phyloP scores from a whole-genome alignment of 352 stramenopile genomes.

The Peronospora tabacina region DNA sequence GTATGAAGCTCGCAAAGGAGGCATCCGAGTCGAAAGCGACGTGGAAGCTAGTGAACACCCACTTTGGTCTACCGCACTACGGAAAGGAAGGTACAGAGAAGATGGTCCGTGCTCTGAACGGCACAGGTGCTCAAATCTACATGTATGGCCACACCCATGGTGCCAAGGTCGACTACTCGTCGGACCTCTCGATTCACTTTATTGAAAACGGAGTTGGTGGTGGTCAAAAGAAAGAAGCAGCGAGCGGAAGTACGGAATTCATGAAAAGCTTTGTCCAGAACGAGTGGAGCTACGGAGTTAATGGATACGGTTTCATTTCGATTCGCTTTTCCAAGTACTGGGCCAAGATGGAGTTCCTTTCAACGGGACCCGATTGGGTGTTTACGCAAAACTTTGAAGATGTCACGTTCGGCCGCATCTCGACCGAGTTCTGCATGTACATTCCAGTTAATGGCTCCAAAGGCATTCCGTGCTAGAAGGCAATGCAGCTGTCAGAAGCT shows the following conservation, averaged over 20 bases:
- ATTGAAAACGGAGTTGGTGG: constrained; percentile 63
- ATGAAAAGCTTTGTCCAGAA: constrained; percentile 35
- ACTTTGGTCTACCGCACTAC: constrained; percentile 21
- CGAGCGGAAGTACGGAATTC: constrained; percentile 40
- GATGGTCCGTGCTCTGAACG: constrained; percentile 8
- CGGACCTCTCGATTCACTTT: constrained; percentile 42
- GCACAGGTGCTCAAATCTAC: constrained; percentile 35
- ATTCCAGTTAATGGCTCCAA: constrained; percentile 5
- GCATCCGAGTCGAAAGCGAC: constrained; percentile 14
- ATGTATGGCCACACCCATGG: constrained; percentile 25
- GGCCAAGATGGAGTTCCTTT: constrained; percentile 34
- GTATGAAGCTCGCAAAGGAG: constrained; percentile 1
- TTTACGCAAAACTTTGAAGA: background rate
- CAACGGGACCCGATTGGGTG: constrained; percentile 3
- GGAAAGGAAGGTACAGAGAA: constrained; percentile 7
- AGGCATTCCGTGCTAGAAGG: too few species aligned
- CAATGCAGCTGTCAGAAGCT: too few species aligned
- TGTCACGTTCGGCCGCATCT: constrained; percentile 5
- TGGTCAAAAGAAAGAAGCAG: constrained; percentile 43
- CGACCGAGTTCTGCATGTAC: constrained; percentile 13
- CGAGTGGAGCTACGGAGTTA: constrained; percentile 32
- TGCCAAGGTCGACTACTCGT: constrained; percentile 43
- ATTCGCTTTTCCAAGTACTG: constrained; percentile 39
- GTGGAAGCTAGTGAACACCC: constrained; percentile 23
- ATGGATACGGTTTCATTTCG: constrained; percentile 28